Percentiles rank a stretch among this genome's conserved stretches.
Evolutionary conservation across 192 early-diverging fungal species (phyloP).

Genomic region (Podila epicladia): DNA sequence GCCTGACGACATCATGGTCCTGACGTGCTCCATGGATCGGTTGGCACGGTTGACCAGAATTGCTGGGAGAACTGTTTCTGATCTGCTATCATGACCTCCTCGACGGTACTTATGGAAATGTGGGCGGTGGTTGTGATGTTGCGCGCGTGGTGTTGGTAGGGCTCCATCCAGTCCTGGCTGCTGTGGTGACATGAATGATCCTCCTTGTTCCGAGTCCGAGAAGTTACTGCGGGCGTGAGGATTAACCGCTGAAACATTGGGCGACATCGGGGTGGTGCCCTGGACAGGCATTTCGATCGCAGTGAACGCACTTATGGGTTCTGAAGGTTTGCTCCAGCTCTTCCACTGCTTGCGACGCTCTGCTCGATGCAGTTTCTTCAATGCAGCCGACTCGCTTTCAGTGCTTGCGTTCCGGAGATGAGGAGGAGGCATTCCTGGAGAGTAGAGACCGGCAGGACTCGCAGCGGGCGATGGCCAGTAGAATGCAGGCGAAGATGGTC

Average conservation of each 20-base stretch:
- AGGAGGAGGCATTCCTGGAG: conserved; percentile 15
- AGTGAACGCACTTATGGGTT: conserved; percentile 18
- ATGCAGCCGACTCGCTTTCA: background rate
- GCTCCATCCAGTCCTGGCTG: background rate
- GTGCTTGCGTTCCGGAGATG: conserved; percentile 7
- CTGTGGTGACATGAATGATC: background rate
- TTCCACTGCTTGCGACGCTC: conserved; percentile 54
- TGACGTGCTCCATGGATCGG: conserved; percentile 24
- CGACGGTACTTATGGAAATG: conserved; percentile 5
- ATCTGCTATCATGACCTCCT: conserved; percentile 7
- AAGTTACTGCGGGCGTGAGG: conserved; percentile 13
- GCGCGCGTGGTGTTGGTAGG: background rate
- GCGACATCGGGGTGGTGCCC: conserved; percentile 14
- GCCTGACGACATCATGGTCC: conserved; percentile 3
- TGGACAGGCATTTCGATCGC: conserved; percentile 14
- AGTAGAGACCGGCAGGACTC: conserved; percentile 3
- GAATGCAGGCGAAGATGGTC: conserved; percentile 23
- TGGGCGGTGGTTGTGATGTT: conserved; percentile 1
- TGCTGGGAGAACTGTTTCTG: conserved; percentile 13
- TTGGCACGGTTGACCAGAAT: conserved; percentile 19
- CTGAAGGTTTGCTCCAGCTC: conserved; percentile 55
- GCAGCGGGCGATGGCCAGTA: conserved; percentile 20
- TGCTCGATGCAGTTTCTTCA: conserved; percentile 7
- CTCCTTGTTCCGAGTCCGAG: conserved; percentile 13
- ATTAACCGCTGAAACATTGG: background rate